These are phyloP conservation scores for Pleurotus cornucopiae DNA, from an alignment of 768 basidiomycete species.

Conservation along the genomic window DNA sequence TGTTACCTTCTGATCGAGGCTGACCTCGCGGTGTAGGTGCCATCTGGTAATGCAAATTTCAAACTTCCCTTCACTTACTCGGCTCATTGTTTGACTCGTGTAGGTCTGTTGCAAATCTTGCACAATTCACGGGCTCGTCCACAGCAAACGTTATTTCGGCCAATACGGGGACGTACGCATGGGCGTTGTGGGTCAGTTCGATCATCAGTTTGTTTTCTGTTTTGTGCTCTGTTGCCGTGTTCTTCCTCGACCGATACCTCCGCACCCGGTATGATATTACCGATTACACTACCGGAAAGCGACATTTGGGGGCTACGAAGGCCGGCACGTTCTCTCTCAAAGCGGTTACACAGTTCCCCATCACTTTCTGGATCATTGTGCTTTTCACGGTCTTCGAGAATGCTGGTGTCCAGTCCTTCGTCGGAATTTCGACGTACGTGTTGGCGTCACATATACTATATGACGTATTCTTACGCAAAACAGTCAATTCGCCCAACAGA, in stretches of 20 bases:
- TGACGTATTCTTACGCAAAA: too few species aligned
- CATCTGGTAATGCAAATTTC: constrained; percentile 23
- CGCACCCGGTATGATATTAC: constrained; percentile 28
- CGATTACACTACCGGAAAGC: constrained; percentile 29
- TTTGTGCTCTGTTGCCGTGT: constrained; percentile 28
- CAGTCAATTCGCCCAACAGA: constrained; percentile 38
- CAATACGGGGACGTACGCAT: constrained; percentile 33
- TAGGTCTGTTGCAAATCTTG: constrained; percentile 35
- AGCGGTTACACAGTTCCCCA: constrained; percentile 27
- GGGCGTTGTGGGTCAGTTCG: constrained; percentile 38
- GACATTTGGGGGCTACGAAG: constrained; percentile 20
- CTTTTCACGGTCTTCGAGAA: constrained; percentile 35
- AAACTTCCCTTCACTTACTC: background rate
- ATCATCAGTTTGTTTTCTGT: constrained; percentile 33
- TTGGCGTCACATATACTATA: background rate
- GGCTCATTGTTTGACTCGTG: background rate
- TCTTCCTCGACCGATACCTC: constrained; percentile 33
- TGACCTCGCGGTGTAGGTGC: constrained; percentile 16
- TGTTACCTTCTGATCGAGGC: background rate
- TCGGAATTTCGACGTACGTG: constrained; percentile 38
- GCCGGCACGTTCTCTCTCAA: constrained; percentile 24
- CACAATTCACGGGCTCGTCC: constrained; percentile 34
- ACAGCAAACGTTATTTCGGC: constrained; percentile 36
- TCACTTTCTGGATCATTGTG: constrained; percentile 39
- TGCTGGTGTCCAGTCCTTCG: constrained; percentile 38